phyloP scores from a whole-genome alignment of 208 protist species.

The Vickermania ingenoplastis region DNA sequence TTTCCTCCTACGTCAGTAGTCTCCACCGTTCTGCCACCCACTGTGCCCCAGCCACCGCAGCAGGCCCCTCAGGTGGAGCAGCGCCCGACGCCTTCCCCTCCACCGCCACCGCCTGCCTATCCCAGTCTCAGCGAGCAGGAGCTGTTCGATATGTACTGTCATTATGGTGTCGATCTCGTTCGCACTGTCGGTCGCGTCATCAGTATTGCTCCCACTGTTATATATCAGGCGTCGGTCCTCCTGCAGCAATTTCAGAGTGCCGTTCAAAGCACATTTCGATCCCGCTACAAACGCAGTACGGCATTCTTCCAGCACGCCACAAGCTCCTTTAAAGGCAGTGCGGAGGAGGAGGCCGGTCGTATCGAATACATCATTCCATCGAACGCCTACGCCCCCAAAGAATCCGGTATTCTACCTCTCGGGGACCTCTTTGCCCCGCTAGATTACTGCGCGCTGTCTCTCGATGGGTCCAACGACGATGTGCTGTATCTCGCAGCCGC shows the following conservation, averaged over 20 bases:
- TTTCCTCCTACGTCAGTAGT: too few species aligned
- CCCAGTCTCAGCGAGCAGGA: background rate
- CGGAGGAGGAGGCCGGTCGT: background rate
- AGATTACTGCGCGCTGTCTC: slow-evolving; percentile 61
- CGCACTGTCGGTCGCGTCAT: slow-evolving; percentile 52
- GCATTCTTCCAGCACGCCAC: background rate
- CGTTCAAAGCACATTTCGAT: slow-evolving; percentile 26
- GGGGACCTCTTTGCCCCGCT: slow-evolving; percentile 63
- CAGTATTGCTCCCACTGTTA: slow-evolving; percentile 46
- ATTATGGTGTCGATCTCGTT: slow-evolving; percentile 74
- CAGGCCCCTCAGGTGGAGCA: too few species aligned
- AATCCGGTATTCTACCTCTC: slow-evolving; percentile 38
- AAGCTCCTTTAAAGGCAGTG: background rate
- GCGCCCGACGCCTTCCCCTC: background rate
- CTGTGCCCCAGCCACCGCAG: too few species aligned
- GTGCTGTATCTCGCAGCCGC: slow-evolving; percentile 60
- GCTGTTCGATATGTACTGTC: slow-evolving; percentile 2
- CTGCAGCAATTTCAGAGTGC: slow-evolving; percentile 67
- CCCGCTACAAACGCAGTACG: slow-evolving; percentile 13
- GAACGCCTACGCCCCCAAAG: background rate
- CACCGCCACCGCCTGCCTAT: background rate
- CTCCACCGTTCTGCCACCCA: too few species aligned
- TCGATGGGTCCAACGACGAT: slow-evolving; percentile 45
- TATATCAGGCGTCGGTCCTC: slow-evolving; percentile 60
- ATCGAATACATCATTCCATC: background rate